Conservation (phyloP, 768 basidiomycete species). For the Fomitopsis serialis region DNA sequence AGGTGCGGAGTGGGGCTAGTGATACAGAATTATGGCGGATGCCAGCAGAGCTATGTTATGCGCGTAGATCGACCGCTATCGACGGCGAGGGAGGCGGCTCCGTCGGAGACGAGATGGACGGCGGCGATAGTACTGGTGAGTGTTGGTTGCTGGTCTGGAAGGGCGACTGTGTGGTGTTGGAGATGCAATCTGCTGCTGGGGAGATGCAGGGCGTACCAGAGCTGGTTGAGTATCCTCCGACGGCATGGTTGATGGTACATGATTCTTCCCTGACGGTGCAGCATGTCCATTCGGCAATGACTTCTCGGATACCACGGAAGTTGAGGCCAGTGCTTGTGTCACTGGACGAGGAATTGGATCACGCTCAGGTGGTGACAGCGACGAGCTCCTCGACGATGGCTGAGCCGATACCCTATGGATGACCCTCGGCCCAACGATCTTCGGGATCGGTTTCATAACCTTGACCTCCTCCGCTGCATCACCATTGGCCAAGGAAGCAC, state of each 20-base stretch:
- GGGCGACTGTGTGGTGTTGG: slow-evolving; percentile 6
- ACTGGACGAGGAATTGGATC: background rate
- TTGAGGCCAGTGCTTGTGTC: background rate
- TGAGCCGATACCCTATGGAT: slow-evolving; percentile 20
- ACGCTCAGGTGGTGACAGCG: slow-evolving; percentile 12
- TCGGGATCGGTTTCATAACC: background rate
- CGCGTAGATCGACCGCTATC: slow-evolving; percentile 18
- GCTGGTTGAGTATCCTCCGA: background rate
- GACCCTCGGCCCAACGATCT: slow-evolving; percentile 8
- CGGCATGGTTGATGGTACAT: background rate
- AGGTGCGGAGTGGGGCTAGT: background rate
- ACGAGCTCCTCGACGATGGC: slow-evolving; percentile 7
- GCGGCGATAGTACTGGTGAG: background rate
- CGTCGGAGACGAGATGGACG: slow-evolving; percentile 5
- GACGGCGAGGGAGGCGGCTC: slow-evolving; percentile 10
- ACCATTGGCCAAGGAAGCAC: slow-evolving; percentile 1
- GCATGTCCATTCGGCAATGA: background rate
- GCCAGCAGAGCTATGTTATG: slow-evolving; percentile 12
- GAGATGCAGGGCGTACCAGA: slow-evolving; percentile 3
- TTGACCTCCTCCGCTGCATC: background rate
- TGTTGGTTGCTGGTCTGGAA: slow-evolving; percentile 9
- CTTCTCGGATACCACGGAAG: background rate
- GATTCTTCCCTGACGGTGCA: background rate
- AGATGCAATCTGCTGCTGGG: background rate
- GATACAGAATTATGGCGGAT: background rate